Conservation (phyloP, 768 basidiomycete species). For the Lentinula edodes region DNA sequence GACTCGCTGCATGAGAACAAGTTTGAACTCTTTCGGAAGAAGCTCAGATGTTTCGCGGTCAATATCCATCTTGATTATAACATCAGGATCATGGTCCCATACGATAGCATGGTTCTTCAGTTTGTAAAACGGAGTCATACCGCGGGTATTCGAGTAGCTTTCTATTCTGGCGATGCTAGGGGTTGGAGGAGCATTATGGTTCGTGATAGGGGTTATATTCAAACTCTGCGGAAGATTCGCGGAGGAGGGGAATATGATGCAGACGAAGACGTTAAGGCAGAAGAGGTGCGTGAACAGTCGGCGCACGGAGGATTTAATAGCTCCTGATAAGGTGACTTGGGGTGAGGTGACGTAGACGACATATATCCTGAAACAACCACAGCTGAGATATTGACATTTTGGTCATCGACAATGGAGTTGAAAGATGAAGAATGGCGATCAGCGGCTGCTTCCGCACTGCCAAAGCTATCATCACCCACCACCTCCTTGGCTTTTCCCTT, state of each 20-base stretch:
- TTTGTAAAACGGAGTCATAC: constrained; percentile 53
- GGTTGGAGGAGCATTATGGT: background rate
- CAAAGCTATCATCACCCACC: constrained; percentile 6
- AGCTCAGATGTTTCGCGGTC: constrained; percentile 48
- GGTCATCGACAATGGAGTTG: background rate
- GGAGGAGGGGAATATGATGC: constrained; percentile 1
- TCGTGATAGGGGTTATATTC: background rate
- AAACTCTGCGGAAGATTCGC: background rate
- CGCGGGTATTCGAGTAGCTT: constrained; percentile 36
- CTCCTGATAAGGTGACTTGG: background rate
- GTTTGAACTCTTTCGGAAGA: constrained; percentile 55
- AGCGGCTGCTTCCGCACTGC: background rate
- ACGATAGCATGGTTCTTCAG: constrained; percentile 60
- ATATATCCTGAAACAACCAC: constrained; percentile 4
- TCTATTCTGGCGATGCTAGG: background rate
- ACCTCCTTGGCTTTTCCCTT: constrained; percentile 16
- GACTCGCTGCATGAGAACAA: constrained; percentile 62
- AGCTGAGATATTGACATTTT: background rate
- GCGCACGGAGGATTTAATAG: background rate
- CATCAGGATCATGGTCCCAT: constrained; percentile 56
- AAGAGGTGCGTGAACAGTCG: background rate
- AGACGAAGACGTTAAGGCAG: background rate
- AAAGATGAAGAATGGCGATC: background rate
- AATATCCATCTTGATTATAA: constrained; percentile 55
- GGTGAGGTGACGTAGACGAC: background rate